phyloP scores from a whole-genome alignment of 345 rosid genomes.

The Corymbia maculata region DNA sequence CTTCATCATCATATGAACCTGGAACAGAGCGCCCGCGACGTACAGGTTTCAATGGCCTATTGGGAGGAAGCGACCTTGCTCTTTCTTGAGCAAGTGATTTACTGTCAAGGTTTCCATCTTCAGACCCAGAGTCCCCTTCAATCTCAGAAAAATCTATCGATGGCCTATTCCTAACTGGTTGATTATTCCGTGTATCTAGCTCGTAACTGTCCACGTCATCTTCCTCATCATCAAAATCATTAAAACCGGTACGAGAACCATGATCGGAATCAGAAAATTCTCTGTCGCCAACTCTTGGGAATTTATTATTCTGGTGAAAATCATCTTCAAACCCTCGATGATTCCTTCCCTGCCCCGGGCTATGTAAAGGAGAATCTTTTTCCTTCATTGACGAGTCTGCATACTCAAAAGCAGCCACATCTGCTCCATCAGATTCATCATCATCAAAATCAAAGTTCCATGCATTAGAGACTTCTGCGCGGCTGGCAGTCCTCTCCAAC shows the following conservation, averaged over 20 bases:
- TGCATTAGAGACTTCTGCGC: constrained; percentile 66
- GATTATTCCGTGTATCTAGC: constrained; percentile 37
- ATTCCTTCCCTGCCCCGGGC: constrained; percentile 13
- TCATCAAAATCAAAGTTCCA: constrained; percentile 99
- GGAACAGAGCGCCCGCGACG: constrained; percentile 19
- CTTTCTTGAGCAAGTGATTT: constrained; percentile 6
- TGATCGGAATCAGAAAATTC: constrained; percentile 33
- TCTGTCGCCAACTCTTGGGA: constrained; percentile 8
- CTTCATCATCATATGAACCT: constrained; percentile 35
- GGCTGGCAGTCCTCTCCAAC: constrained; percentile 27
- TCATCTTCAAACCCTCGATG: constrained; percentile 28
- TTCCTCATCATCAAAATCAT: constrained; percentile 92
- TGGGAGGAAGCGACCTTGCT: constrained; percentile 8
- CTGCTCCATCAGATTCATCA: constrained; percentile 96
- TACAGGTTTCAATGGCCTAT: constrained; percentile 17
- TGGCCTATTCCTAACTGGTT: constrained; percentile 21
- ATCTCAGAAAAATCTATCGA: constrained; percentile 29
- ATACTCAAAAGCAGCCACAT: constrained; percentile 86
- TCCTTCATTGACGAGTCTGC: constrained; percentile 48
- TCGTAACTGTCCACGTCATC: constrained; percentile 92
- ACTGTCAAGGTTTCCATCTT: constrained; percentile 13
- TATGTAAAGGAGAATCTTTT: constrained; percentile 10
- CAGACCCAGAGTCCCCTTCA: constrained; percentile 32
- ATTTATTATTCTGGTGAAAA: constrained; percentile 16
- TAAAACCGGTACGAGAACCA: constrained; percentile 54